Percentiles rank a stretch among this genome's conserved stretches.
Conservation (phyloP, 805 yeast species). For the Candida methanosorbosa region DNA sequence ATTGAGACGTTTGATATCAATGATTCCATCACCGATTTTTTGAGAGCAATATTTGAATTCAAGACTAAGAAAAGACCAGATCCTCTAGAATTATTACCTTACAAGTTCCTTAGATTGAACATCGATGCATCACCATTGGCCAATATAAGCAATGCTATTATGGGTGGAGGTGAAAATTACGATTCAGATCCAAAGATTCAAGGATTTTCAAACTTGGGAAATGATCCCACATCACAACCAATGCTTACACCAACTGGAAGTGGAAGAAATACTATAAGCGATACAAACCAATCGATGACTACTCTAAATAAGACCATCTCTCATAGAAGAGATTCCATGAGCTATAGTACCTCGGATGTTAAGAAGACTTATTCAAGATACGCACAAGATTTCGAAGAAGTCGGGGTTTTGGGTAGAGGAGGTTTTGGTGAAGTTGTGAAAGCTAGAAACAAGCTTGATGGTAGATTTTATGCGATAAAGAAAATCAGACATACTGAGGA, state of each 20-base stretch:
- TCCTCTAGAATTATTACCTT: constrained; percentile 78
- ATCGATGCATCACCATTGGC: constrained; percentile 28
- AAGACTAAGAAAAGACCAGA: constrained; percentile 68
- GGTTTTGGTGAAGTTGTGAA: constrained; percentile 98
- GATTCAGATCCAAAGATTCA: constrained; percentile 12
- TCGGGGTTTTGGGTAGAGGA: constrained; percentile 84
- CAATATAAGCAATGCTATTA: constrained; percentile 2
- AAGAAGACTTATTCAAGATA: constrained; percentile 52
- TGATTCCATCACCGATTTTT: constrained; percentile 59
- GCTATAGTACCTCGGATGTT: background rate
- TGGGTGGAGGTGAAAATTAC: background rate
- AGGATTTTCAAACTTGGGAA: constrained; percentile 32
- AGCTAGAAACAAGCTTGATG: constrained; percentile 88
- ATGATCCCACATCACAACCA: background rate
- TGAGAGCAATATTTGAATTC: constrained; percentile 54
- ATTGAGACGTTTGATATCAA: constrained; percentile 25
- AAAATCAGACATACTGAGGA: constrained; percentile 79
- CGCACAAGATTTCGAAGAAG: constrained; percentile 90
- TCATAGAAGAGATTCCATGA: constrained; percentile 18
- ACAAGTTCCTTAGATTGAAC: constrained; percentile 72
- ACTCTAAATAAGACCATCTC: background rate
- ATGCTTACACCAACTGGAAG: background rate
- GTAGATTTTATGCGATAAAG: constrained; percentile 90
- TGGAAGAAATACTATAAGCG: constrained; percentile 8
- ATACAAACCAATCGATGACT: background rate